These are phyloP conservation scores for Zychaea mexicana DNA, from an alignment of 371 early-diverging fungal species.

Conservation along the genomic window DNA sequence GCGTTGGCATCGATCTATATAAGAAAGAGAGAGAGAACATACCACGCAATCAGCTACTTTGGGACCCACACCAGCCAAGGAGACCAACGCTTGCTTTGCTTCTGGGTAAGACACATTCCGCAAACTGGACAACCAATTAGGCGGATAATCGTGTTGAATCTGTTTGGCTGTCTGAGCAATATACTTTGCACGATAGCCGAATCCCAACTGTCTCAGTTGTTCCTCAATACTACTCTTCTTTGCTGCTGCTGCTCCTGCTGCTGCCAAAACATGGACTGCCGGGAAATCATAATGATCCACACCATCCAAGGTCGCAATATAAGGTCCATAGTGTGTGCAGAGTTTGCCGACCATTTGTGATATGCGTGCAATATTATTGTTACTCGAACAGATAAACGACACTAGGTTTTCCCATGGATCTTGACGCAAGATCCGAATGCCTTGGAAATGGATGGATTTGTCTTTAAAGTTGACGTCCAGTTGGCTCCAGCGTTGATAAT, in stretches of 20 bases:
- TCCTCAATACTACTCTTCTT: too few relatives aligned
- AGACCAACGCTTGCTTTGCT: constrained; percentile 64
- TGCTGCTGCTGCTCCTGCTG: constrained; percentile 32
- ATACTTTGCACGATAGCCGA: constrained; percentile 96
- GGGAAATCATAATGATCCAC: constrained; percentile 76
- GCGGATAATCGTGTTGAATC: too few relatives aligned
- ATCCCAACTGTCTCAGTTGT: constrained; percentile 77
- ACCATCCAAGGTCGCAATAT: constrained; percentile 49
- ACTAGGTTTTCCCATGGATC: constrained; percentile 91
- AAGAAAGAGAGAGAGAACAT: constrained; percentile 19
- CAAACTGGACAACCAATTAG: constrained; percentile 65
- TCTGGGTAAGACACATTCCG: constrained; percentile 56
- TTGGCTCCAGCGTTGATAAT: constrained; percentile 72
- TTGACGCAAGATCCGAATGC: constrained; percentile 84
- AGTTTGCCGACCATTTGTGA: constrained; percentile 86
- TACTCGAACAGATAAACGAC: constrained; percentile 94
- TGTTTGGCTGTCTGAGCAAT: constrained; percentile 70
- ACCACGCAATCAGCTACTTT: constrained; percentile 99
- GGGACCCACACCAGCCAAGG: constrained; percentile 79
- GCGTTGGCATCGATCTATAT: constrained; percentile 5
- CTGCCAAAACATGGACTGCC: constrained; percentile 48
- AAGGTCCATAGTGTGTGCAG: constrained; percentile 64
- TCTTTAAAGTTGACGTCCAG: constrained; percentile 69
- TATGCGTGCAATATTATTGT: constrained; percentile 96
- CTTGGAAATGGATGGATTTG: constrained; percentile 58